phyloP scores from a whole-genome alignment of 306 rosid species.

The Quercus engelmannii region DNA sequence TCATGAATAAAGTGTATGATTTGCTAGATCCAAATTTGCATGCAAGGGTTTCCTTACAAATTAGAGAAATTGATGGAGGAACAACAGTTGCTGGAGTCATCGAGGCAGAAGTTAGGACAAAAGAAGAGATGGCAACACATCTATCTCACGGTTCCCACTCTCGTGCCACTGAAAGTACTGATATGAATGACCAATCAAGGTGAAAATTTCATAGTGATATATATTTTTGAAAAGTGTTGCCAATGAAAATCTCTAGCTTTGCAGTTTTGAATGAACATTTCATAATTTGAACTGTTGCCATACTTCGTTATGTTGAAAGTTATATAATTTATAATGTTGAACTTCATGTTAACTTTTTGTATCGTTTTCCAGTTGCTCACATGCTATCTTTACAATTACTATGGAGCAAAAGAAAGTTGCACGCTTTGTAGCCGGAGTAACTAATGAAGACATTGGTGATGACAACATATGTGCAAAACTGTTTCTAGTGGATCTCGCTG shows the following conservation, averaged over 20 bases:
- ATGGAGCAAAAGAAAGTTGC: slow-evolving; percentile 54
- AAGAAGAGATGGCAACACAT: slow-evolving; percentile 77
- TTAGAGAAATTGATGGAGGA: slow-evolving; percentile 81
- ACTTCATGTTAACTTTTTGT: not conserved
- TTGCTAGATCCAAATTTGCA: slow-evolving; percentile 46
- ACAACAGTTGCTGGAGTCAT: slow-evolving; percentile 86
- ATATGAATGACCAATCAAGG: slow-evolving; percentile 96
- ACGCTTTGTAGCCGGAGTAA: slow-evolving; percentile 12
- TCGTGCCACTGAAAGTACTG: slow-evolving; percentile 87
- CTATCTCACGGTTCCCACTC: slow-evolving; percentile 65
- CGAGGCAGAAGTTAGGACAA: slow-evolving; percentile 68
- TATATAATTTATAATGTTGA: not conserved
- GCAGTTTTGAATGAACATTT: not conserved
- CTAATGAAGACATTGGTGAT: slow-evolving; percentile 52
- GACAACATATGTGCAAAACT: slow-evolving; percentile 80
- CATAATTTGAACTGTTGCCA: not conserved
- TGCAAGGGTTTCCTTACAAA: slow-evolving; percentile 72
- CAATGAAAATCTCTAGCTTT: not conserved
- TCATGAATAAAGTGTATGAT: slow-evolving; percentile 85
- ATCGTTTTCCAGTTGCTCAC: slow-evolving; percentile 60
- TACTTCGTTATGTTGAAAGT: not conserved
- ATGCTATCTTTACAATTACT: slow-evolving; percentile 34
- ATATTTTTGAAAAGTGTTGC: too few species aligned
- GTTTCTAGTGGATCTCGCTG: slow-evolving; percentile 89
- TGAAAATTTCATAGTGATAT: too few species aligned